phyloP scores from a whole-genome alignment of 2,329 filamentous ascomycete species.

The Scytalidium lignicola region DNA sequence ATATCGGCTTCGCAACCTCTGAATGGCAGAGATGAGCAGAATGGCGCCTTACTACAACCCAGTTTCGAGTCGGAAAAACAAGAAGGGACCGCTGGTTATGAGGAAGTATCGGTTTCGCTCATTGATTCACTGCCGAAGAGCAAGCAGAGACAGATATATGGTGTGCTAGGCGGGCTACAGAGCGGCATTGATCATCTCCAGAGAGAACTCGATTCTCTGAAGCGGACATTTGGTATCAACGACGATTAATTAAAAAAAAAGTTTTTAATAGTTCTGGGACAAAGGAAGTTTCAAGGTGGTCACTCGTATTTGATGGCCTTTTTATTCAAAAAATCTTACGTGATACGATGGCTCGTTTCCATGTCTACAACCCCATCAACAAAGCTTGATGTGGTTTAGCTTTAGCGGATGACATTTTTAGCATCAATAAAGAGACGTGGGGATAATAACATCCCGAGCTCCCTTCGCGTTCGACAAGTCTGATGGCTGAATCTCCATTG shows the following conservation, averaged over 20 bases:
- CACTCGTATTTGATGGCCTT: too few relatives aligned
- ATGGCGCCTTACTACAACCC: slow-evolving; percentile 31
- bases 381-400: too few relatives aligned
- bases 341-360: too few relatives aligned
- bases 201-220: slow-evolving; percentile 23
- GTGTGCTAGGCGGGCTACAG: slow-evolving; percentile 25
- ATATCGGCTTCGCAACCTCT: slow-evolving; percentile 28
- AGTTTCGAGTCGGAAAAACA: slow-evolving; percentile 14
- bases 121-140: slow-evolving; percentile 25
- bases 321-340: too few relatives aligned
- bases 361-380: too few relatives aligned
- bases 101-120: slow-evolving; percentile 17
- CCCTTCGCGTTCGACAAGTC: too few relatives aligned
- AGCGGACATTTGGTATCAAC: slow-evolving; percentile 25
- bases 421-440: too few relatives aligned
- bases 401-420: too few relatives aligned
- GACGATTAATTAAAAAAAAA: slow-evolving; percentile 7
- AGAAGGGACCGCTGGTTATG: slow-evolving; percentile 16
- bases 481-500: too few relatives aligned
- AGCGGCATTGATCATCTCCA: slow-evolving; percentile 27
- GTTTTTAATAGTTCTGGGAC: too few relatives aligned
- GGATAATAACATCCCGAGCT: too few relatives aligned
- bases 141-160: slow-evolving; percentile 27
- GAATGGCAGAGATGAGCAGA: slow-evolving; percentile 37
- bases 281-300: too few relatives aligned